A percentile compares a stretch with the other conserved stretches of the same genome.
Conservation (phyloP, 495 filamentous ascomycete genomes). For the Alectoria sarmentosa region DNA sequence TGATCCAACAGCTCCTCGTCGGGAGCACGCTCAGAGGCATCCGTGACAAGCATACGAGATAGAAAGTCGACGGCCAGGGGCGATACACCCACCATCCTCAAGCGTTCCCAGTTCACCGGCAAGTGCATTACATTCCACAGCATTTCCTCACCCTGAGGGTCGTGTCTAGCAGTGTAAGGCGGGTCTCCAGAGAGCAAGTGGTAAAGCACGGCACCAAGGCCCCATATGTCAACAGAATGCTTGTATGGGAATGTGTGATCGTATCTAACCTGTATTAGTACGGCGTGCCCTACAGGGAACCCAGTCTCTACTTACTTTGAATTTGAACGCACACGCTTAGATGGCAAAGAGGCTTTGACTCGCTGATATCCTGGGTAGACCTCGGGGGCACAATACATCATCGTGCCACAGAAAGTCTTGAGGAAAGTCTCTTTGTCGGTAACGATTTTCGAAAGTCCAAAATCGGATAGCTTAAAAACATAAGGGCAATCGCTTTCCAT, state of each 20-base stretch:
- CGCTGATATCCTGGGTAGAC: conserved; percentile 79
- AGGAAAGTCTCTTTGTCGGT: conserved; percentile 83
- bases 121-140: conserved; percentile 54
- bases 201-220: conserved; percentile 83
- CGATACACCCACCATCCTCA: conserved; percentile 52
- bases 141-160: conserved; percentile 27
- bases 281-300: not conserved
- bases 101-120: conserved; percentile 52
- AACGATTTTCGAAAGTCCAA: conserved; percentile 89
- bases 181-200: conserved; percentile 66
- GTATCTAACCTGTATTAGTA: conserved; percentile 31
- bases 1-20: conserved; percentile 57
- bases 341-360: conserved; percentile 36
- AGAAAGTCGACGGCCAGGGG: conserved; percentile 63
- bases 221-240: conserved; percentile 92
- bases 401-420: conserved; percentile 91
- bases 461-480: conserved; percentile 85
- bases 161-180: conserved; percentile 75
- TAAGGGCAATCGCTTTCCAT: conserved; percentile 66
- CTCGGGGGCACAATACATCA: conserved; percentile 93
- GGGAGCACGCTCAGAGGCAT: conserved; percentile 61
- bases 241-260: conserved; percentile 58
- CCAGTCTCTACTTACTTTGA: conserved; percentile 32
- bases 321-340: conserved; percentile 47
- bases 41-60: conserved; percentile 63